Evolutionary conservation across 2,329 filamentous ascomycete genomes (phyloP), one percentile per base, ranked within the genome.

Genomic region (Fusarium sp.): DNA sequence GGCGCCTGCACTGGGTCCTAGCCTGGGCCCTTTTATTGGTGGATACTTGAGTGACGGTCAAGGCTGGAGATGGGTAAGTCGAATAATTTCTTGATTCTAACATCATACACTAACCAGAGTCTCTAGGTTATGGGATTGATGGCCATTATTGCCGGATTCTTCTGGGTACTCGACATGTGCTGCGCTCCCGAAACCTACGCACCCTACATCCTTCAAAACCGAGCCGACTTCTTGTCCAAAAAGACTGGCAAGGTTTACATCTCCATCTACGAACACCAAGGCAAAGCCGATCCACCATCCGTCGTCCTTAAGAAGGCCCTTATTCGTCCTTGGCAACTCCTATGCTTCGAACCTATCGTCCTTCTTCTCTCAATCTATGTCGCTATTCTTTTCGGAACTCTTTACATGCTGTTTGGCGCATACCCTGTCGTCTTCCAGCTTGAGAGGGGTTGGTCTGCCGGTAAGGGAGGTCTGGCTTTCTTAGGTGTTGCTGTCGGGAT

Each of bases 311-410:
- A 84, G 45, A 85, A 86, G 5, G 86, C 89, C 3, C 83, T 92
- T 12, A 80, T 85, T 38, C 85, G 91, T 4, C 91, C 91, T 1
- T 91, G 89, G 88, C 80, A 90, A 31, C 82, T 93, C 8, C 83
- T 93, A 2, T 89, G 92, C 81, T 80, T 80, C 36, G 91, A 93
- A 72, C 91, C 91, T 4, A 92, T 93, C 66, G 89, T 92, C 18
- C 78, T 92, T 18, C 81, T 92, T 6, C 83, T 90, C 3, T 87
- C 86, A 2, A 82, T 92, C 13, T 93, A 92, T 81, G 87, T 90
- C 81, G 87, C 89, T 53, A 90, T 87, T 52, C 77, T 87, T 45
- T 88, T 87, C 66, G 85, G 85, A 20, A 87, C 86, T 0, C 79
- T 89, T 1, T 90, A 88, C 76, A 83, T 88, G 78, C 81, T 86